These are phyloP conservation scores for Plantago coronopus DNA, from an alignment of 305 asterid species.

Conservation along the genomic window DNA sequence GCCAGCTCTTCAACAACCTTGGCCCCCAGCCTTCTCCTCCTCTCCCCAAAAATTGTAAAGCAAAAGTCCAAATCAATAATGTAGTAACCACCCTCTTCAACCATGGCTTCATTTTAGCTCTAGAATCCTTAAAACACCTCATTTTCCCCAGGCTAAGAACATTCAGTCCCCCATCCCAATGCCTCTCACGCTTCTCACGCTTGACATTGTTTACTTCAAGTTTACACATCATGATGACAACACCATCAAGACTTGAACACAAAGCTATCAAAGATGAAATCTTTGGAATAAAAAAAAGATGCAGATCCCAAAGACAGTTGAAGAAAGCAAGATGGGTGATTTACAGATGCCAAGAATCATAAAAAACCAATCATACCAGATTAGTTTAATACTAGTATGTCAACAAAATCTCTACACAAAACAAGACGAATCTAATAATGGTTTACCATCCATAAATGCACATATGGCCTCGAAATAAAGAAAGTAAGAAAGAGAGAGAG, in stretches of 20 bases:
- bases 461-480: not conserved
- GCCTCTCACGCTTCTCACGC: conserved; percentile 6
- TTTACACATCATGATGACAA: conserved; percentile 27
- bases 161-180: conserved; percentile 29
- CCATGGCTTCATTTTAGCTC: conserved; percentile 53
- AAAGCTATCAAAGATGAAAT: conserved; percentile 12
- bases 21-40: conserved; percentile 53
- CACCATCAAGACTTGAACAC: conserved; percentile 19
- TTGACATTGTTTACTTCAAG: conserved; percentile 19
- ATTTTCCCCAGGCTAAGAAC: conserved; percentile 24
- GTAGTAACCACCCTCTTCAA: conserved; percentile 37
- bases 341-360: not conserved
- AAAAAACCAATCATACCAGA: conserved; percentile 1
- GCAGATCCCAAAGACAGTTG: conserved; percentile 4
- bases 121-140: conserved; percentile 37
- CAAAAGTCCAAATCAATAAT: conserved; percentile 43
- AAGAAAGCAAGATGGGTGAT: conserved; percentile 3
- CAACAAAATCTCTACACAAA: conserved; percentile 26
- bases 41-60: conserved; percentile 41
- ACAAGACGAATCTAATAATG: conserved; percentile 43
- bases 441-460: conserved; percentile 32
- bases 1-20: conserved; percentile 45
- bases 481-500: no score
- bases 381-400: conserved; percentile 15
- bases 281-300: conserved; percentile 15